phyloP scores from a whole-genome alignment of 2,329 filamentous ascomycete genomes.

The Claviceps sp. region DNA sequence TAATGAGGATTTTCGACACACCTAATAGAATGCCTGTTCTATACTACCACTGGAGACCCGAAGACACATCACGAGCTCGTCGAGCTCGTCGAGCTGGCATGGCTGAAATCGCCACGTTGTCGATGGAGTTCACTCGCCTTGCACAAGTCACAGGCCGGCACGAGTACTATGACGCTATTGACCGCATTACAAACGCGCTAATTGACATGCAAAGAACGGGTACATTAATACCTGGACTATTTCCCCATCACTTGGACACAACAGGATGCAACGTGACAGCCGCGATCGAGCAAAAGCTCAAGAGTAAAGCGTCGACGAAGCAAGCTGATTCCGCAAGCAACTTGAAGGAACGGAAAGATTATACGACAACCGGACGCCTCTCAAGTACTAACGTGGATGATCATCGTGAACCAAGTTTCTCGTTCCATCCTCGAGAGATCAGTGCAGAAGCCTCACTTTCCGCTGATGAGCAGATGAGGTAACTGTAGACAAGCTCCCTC shows the following conservation, averaged over 20 bases:
- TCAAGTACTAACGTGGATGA: conserved; percentile 2
- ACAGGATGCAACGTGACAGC: conserved; percentile 59
- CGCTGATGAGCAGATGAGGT: background rate
- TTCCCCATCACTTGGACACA: conserved; percentile 64
- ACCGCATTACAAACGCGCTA: conserved; percentile 70
- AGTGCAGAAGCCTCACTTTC: background rate
- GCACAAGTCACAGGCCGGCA: conserved; percentile 70
- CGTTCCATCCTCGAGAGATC: background rate
- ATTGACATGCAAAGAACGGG: conserved; percentile 57
- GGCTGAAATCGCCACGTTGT: conserved; percentile 66
- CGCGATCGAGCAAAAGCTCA: conserved; percentile 13
- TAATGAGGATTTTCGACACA: conserved; percentile 79
- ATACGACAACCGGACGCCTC: conserved; percentile 4
- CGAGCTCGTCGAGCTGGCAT: conserved; percentile 45
- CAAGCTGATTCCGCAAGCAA: conserved; percentile 21
- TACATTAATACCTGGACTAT: conserved; percentile 64
- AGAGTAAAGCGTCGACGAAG: conserved; percentile 23
- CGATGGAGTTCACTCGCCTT: conserved; percentile 79
- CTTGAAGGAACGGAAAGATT: conserved; percentile 16
- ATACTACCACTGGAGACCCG: conserved; percentile 65
- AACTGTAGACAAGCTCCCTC: background rate
- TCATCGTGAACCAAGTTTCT: conserved; percentile 3
- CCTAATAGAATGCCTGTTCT: conserved; percentile 85
- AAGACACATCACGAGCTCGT: conserved; percentile 48
- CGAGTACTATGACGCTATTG: conserved; percentile 83